phyloP scores from a whole-genome alignment of 768 basidiomycete genomes.

The Calocybe indica region DNA sequence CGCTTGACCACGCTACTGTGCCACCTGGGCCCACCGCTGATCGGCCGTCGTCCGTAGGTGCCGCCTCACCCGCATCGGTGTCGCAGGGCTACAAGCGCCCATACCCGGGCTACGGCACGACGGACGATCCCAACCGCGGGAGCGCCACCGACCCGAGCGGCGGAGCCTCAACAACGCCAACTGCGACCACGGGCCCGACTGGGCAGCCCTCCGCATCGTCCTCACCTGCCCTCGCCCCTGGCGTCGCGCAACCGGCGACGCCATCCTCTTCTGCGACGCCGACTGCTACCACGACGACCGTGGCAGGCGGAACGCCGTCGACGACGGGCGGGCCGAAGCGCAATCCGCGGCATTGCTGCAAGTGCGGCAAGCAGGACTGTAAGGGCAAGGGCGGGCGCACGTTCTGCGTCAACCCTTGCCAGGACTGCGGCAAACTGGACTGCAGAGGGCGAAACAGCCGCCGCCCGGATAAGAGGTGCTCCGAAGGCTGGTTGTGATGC shows the following conservation, averaged over 20 bases:
- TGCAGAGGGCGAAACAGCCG: constrained; percentile 76
- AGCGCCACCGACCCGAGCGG: too few relatives aligned
- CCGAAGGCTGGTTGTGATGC: constrained; percentile 38
- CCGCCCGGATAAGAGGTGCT: constrained; percentile 69
- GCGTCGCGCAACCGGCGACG: constrained; percentile 1
- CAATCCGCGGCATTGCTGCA: constrained; percentile 70
- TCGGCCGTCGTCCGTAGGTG: too few relatives aligned
- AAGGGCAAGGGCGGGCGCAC: constrained; percentile 77
- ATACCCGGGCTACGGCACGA: too few relatives aligned
- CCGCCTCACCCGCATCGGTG: too few relatives aligned
- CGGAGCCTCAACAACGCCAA: too few relatives aligned
- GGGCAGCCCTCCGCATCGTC: too few relatives aligned
- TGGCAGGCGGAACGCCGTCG: constrained; percentile 14
- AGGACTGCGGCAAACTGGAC: constrained; percentile 78
- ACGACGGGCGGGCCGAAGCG: constrained; percentile 45
- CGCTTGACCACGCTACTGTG: too few relatives aligned
- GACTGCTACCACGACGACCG: constrained; percentile 2
- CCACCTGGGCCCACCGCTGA: too few relatives aligned
- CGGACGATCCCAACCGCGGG: too few relatives aligned
- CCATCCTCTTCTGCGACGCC: constrained; percentile 4
- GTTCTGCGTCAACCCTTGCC: constrained; percentile 70
- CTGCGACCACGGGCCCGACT: too few relatives aligned
- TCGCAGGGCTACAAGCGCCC: too few relatives aligned
- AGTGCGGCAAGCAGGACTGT: constrained; percentile 76
- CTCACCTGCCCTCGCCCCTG: too few relatives aligned